phyloP scores from a whole-genome alignment of 202 grass and related monocot genomes.

The Bolboschoenoplectus hybrid region DNA sequence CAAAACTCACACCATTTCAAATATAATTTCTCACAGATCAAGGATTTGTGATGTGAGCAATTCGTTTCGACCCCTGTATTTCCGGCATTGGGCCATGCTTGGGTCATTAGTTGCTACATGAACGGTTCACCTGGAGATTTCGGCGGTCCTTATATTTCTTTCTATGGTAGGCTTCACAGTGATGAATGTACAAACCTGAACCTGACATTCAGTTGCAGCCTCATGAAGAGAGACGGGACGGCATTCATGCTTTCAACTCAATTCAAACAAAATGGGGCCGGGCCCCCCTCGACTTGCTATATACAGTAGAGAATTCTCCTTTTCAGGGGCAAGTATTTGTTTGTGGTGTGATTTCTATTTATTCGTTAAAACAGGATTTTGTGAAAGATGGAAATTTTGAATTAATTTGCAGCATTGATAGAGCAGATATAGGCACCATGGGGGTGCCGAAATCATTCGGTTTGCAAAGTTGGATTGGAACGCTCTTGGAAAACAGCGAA shows the following conservation, averaged over 20 bases:
- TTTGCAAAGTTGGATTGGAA: not conserved
- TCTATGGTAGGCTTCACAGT: not conserved
- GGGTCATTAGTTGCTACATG: not conserved
- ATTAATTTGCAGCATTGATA: not conserved
- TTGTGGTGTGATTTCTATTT: too few species aligned
- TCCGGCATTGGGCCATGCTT: not conserved
- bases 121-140: not conserved
- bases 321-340: too few species aligned
- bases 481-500: not conserved
- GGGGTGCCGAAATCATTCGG: not conserved
- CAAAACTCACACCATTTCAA: conserved; percentile 22
- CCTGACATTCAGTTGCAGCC: not conserved
- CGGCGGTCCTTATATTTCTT: not conserved
- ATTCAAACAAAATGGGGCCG: too few species aligned
- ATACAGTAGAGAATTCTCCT: too few species aligned
- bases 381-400: not conserved
- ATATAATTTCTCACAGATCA: conserved; percentile 20
- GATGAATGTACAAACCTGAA: not conserved
- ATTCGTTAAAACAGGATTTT: too few species aligned
- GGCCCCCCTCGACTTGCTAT: too few species aligned
- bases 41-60: not conserved
- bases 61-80: conserved; percentile 19
- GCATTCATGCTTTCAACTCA: not conserved
- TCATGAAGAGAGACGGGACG: not conserved
- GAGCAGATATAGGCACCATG: not conserved